Conservation (phyloP, 75 land plant genomes). For the Chamaecyparis obtusa region DNA sequence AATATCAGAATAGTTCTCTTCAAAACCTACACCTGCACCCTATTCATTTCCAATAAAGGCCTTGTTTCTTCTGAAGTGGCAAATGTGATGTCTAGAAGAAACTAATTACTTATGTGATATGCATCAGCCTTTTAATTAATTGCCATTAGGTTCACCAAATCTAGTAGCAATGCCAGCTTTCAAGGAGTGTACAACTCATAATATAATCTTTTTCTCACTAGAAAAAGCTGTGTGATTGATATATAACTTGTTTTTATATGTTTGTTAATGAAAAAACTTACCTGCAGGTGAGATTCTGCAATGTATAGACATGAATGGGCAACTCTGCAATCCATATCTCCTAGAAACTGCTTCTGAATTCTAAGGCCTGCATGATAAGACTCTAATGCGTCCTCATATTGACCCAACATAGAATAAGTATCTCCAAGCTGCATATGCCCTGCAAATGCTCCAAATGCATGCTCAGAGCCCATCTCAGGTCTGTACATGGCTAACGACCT, state of each 20-base stretch:
- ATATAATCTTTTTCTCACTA: background rate
- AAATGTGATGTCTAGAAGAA: background rate
- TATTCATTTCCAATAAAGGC: background rate
- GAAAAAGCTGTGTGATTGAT: background rate
- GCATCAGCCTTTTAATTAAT: background rate
- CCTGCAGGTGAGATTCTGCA: constrained; percentile 78
- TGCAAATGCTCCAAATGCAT: constrained; percentile 31
- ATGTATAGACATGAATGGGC: constrained; percentile 77
- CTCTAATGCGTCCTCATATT: constrained; percentile 23
- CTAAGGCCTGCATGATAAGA: constrained; percentile 41
- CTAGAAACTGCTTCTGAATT: constrained; percentile 67
- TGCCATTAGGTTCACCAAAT: background rate
- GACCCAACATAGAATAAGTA: constrained; percentile 33
- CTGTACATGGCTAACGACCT: constrained; percentile 18
- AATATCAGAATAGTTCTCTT: background rate
- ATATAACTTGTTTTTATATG: background rate
- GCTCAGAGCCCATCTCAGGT: constrained; percentile 26
- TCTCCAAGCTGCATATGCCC: constrained; percentile 49
- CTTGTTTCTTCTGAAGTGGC: background rate
- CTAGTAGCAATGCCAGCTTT: background rate
- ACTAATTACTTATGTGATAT: background rate
- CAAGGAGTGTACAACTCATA: background rate
- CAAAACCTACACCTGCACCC: background rate
- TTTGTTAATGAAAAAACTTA: background rate
- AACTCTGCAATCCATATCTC: constrained; percentile 68